Base-by-base conservation (phyloP, 225 moss, liverwort and hornwort genomes). In the Sphagnum contortum region DNA sequence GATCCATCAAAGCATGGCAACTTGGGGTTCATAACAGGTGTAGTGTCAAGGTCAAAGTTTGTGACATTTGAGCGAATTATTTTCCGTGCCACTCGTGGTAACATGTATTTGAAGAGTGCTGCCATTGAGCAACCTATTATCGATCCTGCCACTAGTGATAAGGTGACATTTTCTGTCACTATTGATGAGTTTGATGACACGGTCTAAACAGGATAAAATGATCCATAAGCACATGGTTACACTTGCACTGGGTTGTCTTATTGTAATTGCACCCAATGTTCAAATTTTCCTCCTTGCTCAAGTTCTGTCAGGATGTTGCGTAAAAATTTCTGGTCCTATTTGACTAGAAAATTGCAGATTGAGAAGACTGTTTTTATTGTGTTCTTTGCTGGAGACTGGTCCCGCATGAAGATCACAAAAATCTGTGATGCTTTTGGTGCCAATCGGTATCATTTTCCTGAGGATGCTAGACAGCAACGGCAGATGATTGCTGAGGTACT, bases 361-460 rank as follows among this genome's bases (percentile, higher is more conserved):
- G 90, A 92, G 62, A 98, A 98, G 69, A 71, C 87, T 12, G 96
- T 98, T 3, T 92, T 92, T 48, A 62, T 98, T 14, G 82, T 98
- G 29, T 91, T 98, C 58, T 92, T 91, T 71, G 85, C 90, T 0
- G 83, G 96, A 57, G 87, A 89, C 54, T 85, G 89, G 69, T 88
- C 96, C 47, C 87, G 83, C 61, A 55, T 79, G 51, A 98, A 98
- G 68, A 83, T 91, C 60, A 77, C 80, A 56, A 98, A 91, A 73
- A 92, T 92, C 63, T 92, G 92, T 67, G 89, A 92, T 60, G 89
- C 88, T 11, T 90, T 98, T 84, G 90, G 81, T 72, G 96, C 90
- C 12, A 98, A 98, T 59, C 81, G 87, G 44, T 98, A 98, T 68
- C 96, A 88, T 2, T 98, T 92, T 65, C 92, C 90, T 49, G 90